phyloP scores from a whole-genome alignment of 169 alveolate species.

The Cryptosporidium andersoni region DNA sequence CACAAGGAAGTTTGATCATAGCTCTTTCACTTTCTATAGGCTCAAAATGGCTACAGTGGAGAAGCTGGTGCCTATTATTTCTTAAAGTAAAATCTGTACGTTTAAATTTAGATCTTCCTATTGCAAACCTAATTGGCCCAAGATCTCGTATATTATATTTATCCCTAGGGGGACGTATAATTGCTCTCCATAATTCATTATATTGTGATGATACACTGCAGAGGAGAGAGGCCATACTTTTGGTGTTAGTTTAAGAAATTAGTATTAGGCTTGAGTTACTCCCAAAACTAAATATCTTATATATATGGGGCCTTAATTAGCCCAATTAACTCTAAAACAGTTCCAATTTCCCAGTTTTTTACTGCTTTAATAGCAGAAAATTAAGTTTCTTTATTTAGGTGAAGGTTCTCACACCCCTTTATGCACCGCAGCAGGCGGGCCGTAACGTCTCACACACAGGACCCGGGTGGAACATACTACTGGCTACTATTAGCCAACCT shows the following conservation, averaged over 20 bases:
- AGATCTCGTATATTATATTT: constrained; percentile 77
- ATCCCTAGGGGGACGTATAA: constrained; percentile 88
- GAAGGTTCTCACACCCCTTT: too few relatives aligned
- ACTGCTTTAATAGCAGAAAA: too few relatives aligned
- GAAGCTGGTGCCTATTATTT: constrained; percentile 79
- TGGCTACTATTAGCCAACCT: too few relatives aligned
- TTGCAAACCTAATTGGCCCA: constrained; percentile 80
- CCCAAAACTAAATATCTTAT: too few relatives aligned
- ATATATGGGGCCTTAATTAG: too few relatives aligned
- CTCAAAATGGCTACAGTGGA: constrained; percentile 89
- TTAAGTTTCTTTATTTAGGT: too few relatives aligned
- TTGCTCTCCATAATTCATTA: constrained; percentile 84
- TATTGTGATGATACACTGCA: constrained; percentile 67
- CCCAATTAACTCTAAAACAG: too few relatives aligned
- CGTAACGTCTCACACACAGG: too few relatives aligned
- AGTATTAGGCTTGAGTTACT: too few relatives aligned
- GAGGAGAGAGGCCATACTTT: constrained; percentile 43
- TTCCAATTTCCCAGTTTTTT: too few relatives aligned
- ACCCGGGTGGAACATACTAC: too few relatives aligned
- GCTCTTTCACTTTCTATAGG: constrained; percentile 82
- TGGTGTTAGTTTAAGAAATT: background rate
- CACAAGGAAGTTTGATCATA: constrained; percentile 87
- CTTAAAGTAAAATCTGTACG: constrained; percentile 84
- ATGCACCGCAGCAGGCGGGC: too few relatives aligned
- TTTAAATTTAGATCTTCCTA: constrained; percentile 75